phyloP scores from a whole-genome alignment of 75 land plant genomes.

The Pinus tabuliformis region DNA sequence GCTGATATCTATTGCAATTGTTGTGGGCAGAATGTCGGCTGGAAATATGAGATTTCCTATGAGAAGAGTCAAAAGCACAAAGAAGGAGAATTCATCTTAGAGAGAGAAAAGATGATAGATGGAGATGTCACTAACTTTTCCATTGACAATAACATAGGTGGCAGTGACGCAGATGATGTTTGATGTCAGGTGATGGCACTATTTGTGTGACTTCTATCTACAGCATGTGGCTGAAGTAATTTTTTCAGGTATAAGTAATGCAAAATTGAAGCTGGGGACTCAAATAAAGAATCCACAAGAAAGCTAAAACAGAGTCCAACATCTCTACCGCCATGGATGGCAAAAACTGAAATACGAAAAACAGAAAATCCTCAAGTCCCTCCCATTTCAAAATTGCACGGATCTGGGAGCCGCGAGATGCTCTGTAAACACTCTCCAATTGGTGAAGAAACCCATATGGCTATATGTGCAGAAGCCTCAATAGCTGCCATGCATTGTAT shows the following conservation, averaged over 20 bases:
- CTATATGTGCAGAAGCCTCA: not conserved
- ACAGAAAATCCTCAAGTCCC: not conserved
- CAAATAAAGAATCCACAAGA: too few species aligned
- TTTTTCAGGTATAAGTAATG: not conserved
- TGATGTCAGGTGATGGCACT: not conserved
- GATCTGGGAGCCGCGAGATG: not conserved
- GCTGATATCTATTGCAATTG: conserved; percentile 25
- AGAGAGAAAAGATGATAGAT: conserved; percentile 9
- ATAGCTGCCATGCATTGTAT: too few species aligned
- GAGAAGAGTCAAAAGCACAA: conserved; percentile 58
- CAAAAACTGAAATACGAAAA: too few species aligned
- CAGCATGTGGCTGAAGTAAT: not conserved
- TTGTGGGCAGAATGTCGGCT: conserved; percentile 22
- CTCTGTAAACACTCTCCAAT: not conserved
- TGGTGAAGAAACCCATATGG: not conserved
- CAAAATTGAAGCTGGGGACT: not conserved
- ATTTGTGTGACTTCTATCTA: not conserved
- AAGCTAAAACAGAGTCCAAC: too few species aligned
- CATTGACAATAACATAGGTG: not conserved
- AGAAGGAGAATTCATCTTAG: conserved; percentile 57
- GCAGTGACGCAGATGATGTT: conserved; percentile 6
- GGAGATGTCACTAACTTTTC: conserved; percentile 2
- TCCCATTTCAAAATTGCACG: not conserved
- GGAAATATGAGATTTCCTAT: conserved; percentile 48
- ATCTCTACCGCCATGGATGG: too few species aligned